Evolutionary conservation across 2,329 filamentous ascomycete species (phyloP).

Genomic region (Clarireedia monteithiana): DNA sequence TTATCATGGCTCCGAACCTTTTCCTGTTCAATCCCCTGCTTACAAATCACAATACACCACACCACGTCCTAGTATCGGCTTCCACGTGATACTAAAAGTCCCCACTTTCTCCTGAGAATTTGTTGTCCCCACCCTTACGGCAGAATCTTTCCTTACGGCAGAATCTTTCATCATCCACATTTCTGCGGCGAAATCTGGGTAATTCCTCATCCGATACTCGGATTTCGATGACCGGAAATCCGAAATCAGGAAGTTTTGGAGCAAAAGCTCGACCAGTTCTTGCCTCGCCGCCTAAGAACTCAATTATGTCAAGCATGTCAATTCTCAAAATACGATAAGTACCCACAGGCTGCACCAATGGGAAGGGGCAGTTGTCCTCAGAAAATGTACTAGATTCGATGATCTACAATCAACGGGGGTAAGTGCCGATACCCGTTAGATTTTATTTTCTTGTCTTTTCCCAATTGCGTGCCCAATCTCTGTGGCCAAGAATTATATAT

Average conservation of each 20-base stretch:
- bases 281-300: not conserved
- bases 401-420: not conserved
- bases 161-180: not conserved
- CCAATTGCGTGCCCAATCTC: not conserved
- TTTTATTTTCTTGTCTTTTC: not conserved
- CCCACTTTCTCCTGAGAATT: not conserved
- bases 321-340: not conserved
- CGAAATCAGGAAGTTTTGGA: not conserved
- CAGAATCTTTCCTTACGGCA: not conserved
- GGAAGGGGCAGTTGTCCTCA: not conserved
- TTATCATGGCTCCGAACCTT: too few species aligned
- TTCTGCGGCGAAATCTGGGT: not conserved
- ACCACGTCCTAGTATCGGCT: too few species aligned
- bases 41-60: too few species aligned
- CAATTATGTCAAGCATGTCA: slow-evolving; percentile 1
- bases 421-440: slow-evolving; percentile 5
- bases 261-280: not conserved
- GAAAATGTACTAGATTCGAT: not conserved
- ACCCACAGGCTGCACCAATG: not conserved
- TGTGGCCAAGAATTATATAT: not conserved
- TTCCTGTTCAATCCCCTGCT: too few species aligned
- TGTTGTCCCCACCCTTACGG: not conserved
- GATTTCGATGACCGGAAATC: not conserved
- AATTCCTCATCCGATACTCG: slow-evolving; percentile 3
- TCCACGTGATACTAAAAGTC: not conserved